Evolutionary conservation across 2,329 filamentous ascomycete species (phyloP).

Genomic region (Monosporascus sp.): DNA sequence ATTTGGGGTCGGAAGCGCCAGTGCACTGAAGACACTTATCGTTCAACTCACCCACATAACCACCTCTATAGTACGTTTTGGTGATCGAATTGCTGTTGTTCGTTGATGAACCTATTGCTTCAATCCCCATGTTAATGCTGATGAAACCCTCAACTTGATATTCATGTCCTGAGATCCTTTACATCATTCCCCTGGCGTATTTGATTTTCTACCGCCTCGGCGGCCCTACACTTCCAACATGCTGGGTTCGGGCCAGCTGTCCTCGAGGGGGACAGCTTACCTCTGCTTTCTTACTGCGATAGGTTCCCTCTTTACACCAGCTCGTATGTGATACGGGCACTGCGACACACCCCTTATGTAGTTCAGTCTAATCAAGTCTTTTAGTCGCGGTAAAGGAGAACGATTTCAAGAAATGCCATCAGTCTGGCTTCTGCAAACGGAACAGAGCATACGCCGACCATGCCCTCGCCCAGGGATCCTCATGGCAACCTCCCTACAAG

Average conservation of each 20-base stretch:
- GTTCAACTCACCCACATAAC: no score
- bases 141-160: no score
- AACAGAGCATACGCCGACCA: constrained; percentile 86
- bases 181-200: no score
- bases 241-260: constrained; percentile 45
- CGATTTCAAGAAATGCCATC: constrained; percentile 94
- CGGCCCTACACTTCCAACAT: constrained; percentile 29
- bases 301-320: constrained; percentile 56
- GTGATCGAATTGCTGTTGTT: no score
- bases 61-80: no score
- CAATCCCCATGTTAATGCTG: no score
- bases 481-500: constrained; percentile 77
- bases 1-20: no score
- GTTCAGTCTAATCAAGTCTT: constrained; percentile 4
- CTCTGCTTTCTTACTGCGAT: constrained; percentile 55
- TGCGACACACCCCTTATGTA: not conserved
- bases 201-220: no score
- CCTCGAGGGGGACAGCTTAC: constrained; percentile 60
- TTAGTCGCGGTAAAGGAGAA: constrained; percentile 85
- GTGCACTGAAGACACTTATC: no score
- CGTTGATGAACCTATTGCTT: no score
- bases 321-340: constrained; percentile 44
- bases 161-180: no score
- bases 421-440: constrained; percentile 95
- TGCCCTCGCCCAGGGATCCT: constrained; percentile 56